Conservation (phyloP, 306 rosid species). For the Biancaea sappan region DNA sequence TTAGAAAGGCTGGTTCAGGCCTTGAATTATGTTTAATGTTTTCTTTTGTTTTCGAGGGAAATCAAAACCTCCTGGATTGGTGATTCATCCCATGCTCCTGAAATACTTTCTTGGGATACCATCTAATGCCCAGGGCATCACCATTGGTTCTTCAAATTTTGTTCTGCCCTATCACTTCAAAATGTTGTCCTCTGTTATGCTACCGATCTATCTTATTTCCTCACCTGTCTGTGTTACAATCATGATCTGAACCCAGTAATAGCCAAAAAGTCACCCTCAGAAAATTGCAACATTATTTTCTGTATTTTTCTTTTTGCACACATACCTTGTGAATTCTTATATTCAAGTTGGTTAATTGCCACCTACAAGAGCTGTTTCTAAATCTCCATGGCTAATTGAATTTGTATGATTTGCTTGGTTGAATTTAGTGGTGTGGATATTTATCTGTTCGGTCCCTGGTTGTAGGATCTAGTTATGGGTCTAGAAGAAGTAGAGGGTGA, state of each 20-base stretch:
- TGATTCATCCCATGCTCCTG: neutral
- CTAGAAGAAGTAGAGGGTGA: too few species aligned
- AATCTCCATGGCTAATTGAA: neutral
- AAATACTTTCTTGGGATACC: too few species aligned
- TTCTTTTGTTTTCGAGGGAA: neutral
- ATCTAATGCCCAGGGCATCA: too few species aligned
- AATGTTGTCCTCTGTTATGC: neutral
- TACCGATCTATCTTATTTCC: neutral
- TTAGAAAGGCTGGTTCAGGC: neutral
- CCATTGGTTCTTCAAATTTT: neutral
- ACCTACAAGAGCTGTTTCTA: neutral
- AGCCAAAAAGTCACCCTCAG: neutral
- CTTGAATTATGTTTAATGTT: neutral
- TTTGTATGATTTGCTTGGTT: slow-evolving; percentile 30
- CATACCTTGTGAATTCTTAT: slow-evolving; percentile 5
- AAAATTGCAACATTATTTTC: neutral
- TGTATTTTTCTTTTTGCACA: neutral
- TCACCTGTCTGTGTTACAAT: neutral
- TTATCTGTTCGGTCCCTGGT: too few species aligned
- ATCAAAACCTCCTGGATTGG: too few species aligned
- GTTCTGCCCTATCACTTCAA: neutral
- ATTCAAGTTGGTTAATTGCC: slow-evolving; percentile 18
- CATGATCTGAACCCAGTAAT: neutral
- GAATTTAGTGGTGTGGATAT: neutral
- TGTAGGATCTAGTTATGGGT: too few species aligned